These are phyloP conservation scores for Hypericum androsaemum DNA, from an alignment of 345 rosid species.

Conservation along the genomic window DNA sequence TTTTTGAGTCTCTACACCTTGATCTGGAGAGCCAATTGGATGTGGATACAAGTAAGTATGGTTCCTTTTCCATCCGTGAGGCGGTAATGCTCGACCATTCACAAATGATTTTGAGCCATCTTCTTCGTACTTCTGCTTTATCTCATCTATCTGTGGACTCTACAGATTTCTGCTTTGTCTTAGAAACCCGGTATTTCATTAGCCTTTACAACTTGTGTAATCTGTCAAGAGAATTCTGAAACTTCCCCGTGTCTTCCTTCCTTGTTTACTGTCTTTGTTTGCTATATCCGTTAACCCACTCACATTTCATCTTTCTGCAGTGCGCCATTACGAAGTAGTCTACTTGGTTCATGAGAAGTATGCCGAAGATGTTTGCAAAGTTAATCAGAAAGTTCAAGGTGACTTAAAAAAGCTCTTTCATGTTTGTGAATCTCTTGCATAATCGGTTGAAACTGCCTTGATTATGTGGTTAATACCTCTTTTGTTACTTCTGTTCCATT, in stretches of 20 bases:
- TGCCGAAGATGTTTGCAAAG: conserved; percentile 55
- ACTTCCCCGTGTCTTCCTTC: not conserved
- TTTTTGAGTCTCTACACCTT: conserved; percentile 67
- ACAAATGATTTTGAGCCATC: not conserved
- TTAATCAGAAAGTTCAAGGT: conserved; percentile 90
- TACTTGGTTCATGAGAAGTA: conserved; percentile 87
- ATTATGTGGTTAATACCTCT: no score
- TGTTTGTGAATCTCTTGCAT: no score
- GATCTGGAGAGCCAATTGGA: conserved; percentile 65
- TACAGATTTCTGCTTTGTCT: no score
- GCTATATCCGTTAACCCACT: not conserved
- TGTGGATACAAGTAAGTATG: conserved; percentile 53
- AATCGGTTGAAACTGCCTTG: no score
- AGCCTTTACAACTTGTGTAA: no score
- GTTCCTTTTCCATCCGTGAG: not conserved
- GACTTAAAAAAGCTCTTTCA: not conserved
- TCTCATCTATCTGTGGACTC: no score
- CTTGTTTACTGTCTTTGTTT: not conserved
- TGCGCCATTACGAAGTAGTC: conserved; percentile 91
- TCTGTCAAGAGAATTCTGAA: no score
- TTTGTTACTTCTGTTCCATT: no score
- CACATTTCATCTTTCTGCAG: conserved; percentile 27
- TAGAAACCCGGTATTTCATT: no score
- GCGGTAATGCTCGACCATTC: not conserved
- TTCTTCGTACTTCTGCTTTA: not conserved